phyloP scores from a whole-genome alignment of 495 filamentous ascomycete species.

The Trypethelium eluteriae region DNA sequence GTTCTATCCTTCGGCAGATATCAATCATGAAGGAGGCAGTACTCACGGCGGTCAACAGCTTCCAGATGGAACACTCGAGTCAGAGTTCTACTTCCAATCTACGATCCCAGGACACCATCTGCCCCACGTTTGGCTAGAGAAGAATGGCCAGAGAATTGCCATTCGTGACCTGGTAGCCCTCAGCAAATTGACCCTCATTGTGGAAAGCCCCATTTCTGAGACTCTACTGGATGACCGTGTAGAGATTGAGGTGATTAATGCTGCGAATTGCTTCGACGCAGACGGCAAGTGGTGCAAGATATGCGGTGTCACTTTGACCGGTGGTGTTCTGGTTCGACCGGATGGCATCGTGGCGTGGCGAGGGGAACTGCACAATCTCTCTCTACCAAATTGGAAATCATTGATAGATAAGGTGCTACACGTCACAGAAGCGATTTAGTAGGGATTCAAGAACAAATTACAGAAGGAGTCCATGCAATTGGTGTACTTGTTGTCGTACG shows the following conservation, averaged over 20 bases:
- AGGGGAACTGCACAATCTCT: background rate
- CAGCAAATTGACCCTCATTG: conserved; percentile 12
- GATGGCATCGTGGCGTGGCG: conserved; percentile 17
- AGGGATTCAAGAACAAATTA: background rate
- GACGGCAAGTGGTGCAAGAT: background rate
- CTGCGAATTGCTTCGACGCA: background rate
- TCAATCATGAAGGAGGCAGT: conserved; percentile 11
- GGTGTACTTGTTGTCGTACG: too few species aligned
- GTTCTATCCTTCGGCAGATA: conserved; percentile 17
- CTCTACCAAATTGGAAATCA: background rate
- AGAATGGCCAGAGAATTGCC: background rate
- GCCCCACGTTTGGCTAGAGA: conserved; percentile 15
- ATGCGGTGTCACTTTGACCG: background rate
- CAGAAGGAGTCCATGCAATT: background rate
- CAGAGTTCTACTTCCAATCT: conserved; percentile 11
- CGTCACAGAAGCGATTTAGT: background rate
- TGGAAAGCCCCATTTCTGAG: background rate
- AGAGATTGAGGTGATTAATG: background rate
- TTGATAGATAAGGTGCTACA: background rate
- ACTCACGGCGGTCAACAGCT: conserved; percentile 8
- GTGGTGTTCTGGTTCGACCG: conserved; percentile 14
- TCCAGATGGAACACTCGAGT: conserved; percentile 2
- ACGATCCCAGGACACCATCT: conserved; percentile 18
- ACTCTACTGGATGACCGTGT: conserved; percentile 6
- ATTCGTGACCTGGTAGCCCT: conserved; percentile 9